Evolutionary conservation across 306 rosid genomes (phyloP).

Genomic region (Castanopsis chinensis): DNA sequence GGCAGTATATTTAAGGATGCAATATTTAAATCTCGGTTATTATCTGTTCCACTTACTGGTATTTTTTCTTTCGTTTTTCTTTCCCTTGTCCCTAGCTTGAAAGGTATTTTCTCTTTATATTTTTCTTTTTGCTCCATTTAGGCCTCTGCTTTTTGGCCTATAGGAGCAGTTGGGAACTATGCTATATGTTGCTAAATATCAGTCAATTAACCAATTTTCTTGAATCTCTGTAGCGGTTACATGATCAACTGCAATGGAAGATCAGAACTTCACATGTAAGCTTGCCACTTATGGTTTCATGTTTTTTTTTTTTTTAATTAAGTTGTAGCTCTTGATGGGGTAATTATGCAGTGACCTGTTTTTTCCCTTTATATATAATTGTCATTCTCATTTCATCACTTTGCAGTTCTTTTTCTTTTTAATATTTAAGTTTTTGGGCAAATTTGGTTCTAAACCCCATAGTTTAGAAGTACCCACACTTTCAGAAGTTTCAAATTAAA

Average conservation of each 20-base stretch:
- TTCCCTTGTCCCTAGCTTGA: background rate
- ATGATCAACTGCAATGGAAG: slow-evolving; percentile 95
- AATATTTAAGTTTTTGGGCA: background rate
- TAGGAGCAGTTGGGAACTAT: background rate
- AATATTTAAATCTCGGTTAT: background rate
- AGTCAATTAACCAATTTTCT: slow-evolving; percentile 4
- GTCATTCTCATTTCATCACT: background rate
- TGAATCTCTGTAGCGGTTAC: slow-evolving; percentile 62
- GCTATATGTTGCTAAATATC: background rate
- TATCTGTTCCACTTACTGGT: background rate
- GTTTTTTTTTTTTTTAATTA: background rate
- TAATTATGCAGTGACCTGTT: background rate
- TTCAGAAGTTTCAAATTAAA: too few species aligned
- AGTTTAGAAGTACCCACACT: too few species aligned
- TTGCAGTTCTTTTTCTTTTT: background rate
- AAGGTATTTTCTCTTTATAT: background rate
- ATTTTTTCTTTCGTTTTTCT: background rate
- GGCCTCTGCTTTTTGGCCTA: background rate
- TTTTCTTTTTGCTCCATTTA: background rate
- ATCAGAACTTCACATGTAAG: slow-evolving; percentile 97
- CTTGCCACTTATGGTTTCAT: slow-evolving; percentile 25
- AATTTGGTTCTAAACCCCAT: too few species aligned
- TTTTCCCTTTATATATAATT: background rate
- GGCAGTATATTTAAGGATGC: too few species aligned
- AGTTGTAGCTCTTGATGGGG: background rate